Conservation (phyloP, 768 basidiomycete genomes). For the Lentinula raphanica region DNA sequence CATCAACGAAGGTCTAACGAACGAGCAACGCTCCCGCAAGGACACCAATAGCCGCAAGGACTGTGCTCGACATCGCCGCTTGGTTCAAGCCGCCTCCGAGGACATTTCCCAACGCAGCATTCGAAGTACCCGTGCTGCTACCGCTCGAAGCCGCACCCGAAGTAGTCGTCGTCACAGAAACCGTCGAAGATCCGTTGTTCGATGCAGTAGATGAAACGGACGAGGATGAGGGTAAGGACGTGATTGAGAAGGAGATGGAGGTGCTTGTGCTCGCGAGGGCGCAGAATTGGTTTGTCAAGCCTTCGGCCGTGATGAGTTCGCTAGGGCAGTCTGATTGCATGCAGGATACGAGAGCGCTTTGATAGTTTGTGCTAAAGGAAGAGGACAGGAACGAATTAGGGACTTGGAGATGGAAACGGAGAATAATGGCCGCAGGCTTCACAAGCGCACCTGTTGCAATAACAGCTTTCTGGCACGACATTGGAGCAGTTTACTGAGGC, state of each 20-base stretch:
- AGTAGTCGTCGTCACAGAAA: not conserved
- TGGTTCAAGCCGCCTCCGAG: not conserved
- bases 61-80: not conserved
- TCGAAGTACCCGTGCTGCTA: not conserved
- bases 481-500: not conserved
- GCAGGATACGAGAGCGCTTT: not conserved
- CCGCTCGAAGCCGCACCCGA: not conserved
- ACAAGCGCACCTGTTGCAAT: conserved; percentile 1
- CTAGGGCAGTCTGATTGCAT: not conserved
- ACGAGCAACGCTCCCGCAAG: not conserved
- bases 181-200: not conserved
- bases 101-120: not conserved
- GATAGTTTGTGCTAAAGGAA: not conserved
- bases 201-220: not conserved
- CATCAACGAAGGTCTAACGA: not conserved
- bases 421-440: no score
- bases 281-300: conserved; percentile 1
- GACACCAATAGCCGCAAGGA: not conserved
- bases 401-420: not conserved
- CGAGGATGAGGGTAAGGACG: not conserved
- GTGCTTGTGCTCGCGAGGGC: conserved; percentile 1
- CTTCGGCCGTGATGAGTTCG: not conserved
- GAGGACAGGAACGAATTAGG: not conserved
- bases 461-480: not conserved
- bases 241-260: not conserved